A percentile compares a stretch with the other conserved stretches of the same genome.
phyloP scores from a whole-genome alignment of 805 yeast species.

The Candida namnaoensis region DNA sequence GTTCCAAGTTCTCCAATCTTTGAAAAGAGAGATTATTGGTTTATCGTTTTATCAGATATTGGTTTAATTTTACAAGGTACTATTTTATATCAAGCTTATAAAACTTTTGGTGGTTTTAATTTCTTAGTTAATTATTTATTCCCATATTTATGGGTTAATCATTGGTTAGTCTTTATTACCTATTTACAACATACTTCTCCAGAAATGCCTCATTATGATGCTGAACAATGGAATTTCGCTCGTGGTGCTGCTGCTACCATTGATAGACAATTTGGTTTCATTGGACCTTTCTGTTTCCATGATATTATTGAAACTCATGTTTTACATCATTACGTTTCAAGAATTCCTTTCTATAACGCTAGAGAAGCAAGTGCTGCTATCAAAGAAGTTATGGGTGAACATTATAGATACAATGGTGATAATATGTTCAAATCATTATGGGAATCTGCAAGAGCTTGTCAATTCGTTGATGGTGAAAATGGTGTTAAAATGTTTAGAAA shows the following conservation, averaged over 20 bases:
- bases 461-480: constrained; percentile 64
- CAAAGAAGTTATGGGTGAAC: constrained; percentile 78
- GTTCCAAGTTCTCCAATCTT: constrained; percentile 67
- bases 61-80: constrained; percentile 51
- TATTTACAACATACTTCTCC: constrained; percentile 80
- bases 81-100: constrained; percentile 51
- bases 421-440: constrained; percentile 67
- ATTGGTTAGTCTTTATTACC: constrained; percentile 85
- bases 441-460: constrained; percentile 56
- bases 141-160: constrained; percentile 77
- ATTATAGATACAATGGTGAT: constrained; percentile 58
- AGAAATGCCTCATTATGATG: constrained; percentile 70
- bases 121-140: constrained; percentile 61
- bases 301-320: constrained; percentile 90
- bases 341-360: constrained; percentile 87
- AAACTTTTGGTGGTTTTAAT: constrained; percentile 54
- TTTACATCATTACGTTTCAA: constrained; percentile 72
- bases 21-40: constrained; percentile 66
- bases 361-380: constrained; percentile 72
- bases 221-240: constrained; percentile 73
- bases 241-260: constrained; percentile 89
- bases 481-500: constrained; percentile 74
- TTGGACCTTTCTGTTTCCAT: constrained; percentile 74
- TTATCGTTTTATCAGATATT: constrained; percentile 61
- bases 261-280: constrained; percentile 75